Base-by-base conservation (phyloP, 176 grass and related monocot genomes). In the Oryza nivara region DNA sequence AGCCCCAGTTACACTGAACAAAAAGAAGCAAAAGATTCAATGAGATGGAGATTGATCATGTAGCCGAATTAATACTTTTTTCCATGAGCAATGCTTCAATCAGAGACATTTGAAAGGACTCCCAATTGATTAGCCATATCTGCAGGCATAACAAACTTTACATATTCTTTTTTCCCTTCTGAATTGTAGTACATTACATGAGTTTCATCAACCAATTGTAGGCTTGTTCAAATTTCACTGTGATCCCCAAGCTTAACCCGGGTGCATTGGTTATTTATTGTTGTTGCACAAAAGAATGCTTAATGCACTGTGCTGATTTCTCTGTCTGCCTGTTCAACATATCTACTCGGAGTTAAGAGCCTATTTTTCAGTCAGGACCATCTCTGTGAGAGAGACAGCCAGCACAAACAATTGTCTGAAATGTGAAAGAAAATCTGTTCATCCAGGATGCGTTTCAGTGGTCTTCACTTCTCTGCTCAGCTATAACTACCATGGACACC, bases 271-370 rank as follows among this genome's bases (percentile, higher is more conserved):
- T n/a, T 58, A 56, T 58, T 58, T 20, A 58, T 58, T 58, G 19
- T 58, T 58, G 6, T 7, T 8, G 54, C 54, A 58, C 54, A 85
- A 26, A 30, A 43, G 15, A 28, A 40, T 80, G 47, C 85, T 15
- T n/a, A 79, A 30, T 61, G 13, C 38, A 65, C 69, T 54, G 46
- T 45, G 58, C 85, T 75, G 58, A 8, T 67, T 35, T 36, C 54
- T 30, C 26, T 81, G 65, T 70, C 61, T 67, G 4, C 35, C 41
- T 72, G 30, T 15, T 73, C 43, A 41, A 54, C 63, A 26, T 72
- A 85, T 81, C 76, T 71, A 77, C 72, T 76, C 66, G 14, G 73
- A 82, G 28, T 83, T 44, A 78, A 72, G 80, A 77, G 16, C 11
- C n/a, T 20, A 20, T 30, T 1, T 65, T 65, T 68, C 9, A 58